Evolutionary conservation across 768 basidiomycete genomes (phyloP), one percentile per base, ranked within the genome.

Genomic region (Russula abietina): DNA sequence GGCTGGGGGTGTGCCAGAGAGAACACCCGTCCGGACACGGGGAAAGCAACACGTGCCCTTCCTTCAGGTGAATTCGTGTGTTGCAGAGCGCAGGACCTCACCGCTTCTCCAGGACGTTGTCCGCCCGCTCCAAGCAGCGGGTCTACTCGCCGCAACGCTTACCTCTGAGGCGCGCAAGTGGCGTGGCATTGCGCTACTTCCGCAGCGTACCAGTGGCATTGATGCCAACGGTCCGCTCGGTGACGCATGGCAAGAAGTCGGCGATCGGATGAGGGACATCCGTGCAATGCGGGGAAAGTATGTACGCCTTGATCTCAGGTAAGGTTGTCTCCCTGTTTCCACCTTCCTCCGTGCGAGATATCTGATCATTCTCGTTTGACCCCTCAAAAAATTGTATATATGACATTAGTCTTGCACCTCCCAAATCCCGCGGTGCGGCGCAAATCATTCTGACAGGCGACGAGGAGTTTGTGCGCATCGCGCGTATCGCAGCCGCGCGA

Each of bases 401-500:
- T 24, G n/a, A 32, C 11, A 48, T 36, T 22, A 74, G 83, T 60
- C 59, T 83, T 32, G 74, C 78, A 16, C 80, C 84, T 2, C 67
- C 77, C 55, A 79, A 80, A 59, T 80, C 80, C 1, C 75, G 75
- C 8, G 83, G 82, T 19, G 79, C 85, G 0, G 82, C 83, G 0
- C 72, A 81, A 30, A 72, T 89, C 38, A 67, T 75, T 14, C 67
- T 81, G 24, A 89, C 87, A 2, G 87, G 87, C 10, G 84, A 87
- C 68, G 46, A 53, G 0, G 75, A 76, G 28, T 85, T 86, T 69
- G 71, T 74, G 46, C 72, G 74, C 54, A 73, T 78, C 46, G 62
- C 82, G 2, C 75, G 76, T 36, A 69, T 66, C 24, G 73, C 74
- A 45, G 88, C 87, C 0, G 57, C 68, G 7, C 74, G 72, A 49